Conservation (phyloP, 179 eudicot genomes). For the Actinidia arguta region DNA sequence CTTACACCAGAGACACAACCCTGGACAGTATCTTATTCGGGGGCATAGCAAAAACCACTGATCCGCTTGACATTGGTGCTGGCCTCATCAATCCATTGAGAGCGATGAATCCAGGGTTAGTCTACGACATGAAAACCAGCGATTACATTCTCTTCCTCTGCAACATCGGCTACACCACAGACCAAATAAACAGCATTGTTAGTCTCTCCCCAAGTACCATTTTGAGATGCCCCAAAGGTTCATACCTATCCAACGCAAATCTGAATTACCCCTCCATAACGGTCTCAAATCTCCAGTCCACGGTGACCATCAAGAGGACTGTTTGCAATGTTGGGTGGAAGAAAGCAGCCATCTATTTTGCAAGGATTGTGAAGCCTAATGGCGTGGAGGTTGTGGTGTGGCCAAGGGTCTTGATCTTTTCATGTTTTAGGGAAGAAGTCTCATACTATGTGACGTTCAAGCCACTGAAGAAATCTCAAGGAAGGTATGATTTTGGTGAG, state of each 20-base stretch:
- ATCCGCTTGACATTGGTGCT: slow-evolving; percentile 54
- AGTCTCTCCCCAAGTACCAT: background rate
- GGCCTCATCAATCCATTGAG: slow-evolving; percentile 50
- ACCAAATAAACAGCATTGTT: slow-evolving; percentile 31
- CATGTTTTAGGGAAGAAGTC: slow-evolving; percentile 36
- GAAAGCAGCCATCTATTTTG: slow-evolving; percentile 40
- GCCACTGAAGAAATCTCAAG: slow-evolving; percentile 45
- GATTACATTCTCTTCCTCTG: slow-evolving; percentile 55
- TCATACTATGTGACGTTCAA: slow-evolving; percentile 44
- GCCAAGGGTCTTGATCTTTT: slow-evolving; percentile 47
- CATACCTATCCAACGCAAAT: slow-evolving; percentile 20
- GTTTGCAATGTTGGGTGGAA: slow-evolving; percentile 40
- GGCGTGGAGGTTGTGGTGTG: slow-evolving; percentile 55
- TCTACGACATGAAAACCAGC: slow-evolving; percentile 43
- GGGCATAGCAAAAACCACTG: slow-evolving; percentile 35
- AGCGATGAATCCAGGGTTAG: slow-evolving; percentile 57
- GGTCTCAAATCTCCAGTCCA: slow-evolving; percentile 35
- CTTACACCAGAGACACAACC: slow-evolving; percentile 39
- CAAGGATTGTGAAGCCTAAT: slow-evolving; percentile 38
- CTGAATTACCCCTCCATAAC: slow-evolving; percentile 56
- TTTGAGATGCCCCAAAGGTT: slow-evolving; percentile 27
- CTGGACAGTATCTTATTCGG: slow-evolving; percentile 38
- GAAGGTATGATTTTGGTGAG: slow-evolving; percentile 58
- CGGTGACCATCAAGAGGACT: slow-evolving; percentile 43
- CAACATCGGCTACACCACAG: slow-evolving; percentile 45